A percentile compares a stretch with the other conserved stretches of the same genome.
Conservation (phyloP, 2,329 filamentous ascomycete species). For the Neocucurbitaria cava region DNA sequence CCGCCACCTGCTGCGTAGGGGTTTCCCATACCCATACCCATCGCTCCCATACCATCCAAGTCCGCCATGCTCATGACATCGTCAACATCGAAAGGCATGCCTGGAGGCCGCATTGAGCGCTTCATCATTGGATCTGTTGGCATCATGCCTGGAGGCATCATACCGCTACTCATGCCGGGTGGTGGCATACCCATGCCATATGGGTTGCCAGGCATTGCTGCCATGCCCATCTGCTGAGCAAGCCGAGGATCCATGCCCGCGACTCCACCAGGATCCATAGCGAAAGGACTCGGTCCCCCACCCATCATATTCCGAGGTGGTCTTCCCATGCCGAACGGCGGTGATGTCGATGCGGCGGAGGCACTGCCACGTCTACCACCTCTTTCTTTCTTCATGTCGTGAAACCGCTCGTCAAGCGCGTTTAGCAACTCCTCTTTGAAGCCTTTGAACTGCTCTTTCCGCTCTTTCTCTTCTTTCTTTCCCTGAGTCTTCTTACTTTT, state of each 20-base stretch:
- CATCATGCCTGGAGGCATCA: slow-evolving; percentile 16
- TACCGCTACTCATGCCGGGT: too few relatives aligned
- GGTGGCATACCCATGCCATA: slow-evolving; percentile 9
- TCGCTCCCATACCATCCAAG: slow-evolving; percentile 7
- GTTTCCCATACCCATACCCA: slow-evolving; percentile 14
- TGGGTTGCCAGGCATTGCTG: slow-evolving; percentile 7
- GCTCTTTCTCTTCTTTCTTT: slow-evolving; percentile 9
- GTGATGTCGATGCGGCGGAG: neutral
- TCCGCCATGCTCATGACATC: slow-evolving; percentile 16
- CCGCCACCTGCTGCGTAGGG: too few relatives aligned
- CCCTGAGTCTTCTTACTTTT: slow-evolving; percentile 13
- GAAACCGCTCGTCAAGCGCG: slow-evolving; percentile 18
- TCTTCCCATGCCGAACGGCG: too few relatives aligned
- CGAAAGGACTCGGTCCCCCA: too few relatives aligned
- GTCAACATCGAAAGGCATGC: slow-evolving; percentile 10
- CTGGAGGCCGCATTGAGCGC: slow-evolving; percentile 5
- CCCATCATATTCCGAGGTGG: too few relatives aligned
- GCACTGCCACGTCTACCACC: neutral
- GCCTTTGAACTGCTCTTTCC: slow-evolving; percentile 11
- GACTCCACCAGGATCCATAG: too few relatives aligned
- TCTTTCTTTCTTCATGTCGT: slow-evolving; percentile 7
- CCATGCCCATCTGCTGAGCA: slow-evolving; percentile 10
- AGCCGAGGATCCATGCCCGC: slow-evolving; percentile 16
- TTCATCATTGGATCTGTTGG: slow-evolving; percentile 2
- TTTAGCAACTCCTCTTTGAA: slow-evolving; percentile 22